Percentiles rank a stretch among this genome's conserved stretches.
Conservation (phyloP, 2,329 filamentous ascomycete genomes). For the Pseudogymnoascus sp. region DNA sequence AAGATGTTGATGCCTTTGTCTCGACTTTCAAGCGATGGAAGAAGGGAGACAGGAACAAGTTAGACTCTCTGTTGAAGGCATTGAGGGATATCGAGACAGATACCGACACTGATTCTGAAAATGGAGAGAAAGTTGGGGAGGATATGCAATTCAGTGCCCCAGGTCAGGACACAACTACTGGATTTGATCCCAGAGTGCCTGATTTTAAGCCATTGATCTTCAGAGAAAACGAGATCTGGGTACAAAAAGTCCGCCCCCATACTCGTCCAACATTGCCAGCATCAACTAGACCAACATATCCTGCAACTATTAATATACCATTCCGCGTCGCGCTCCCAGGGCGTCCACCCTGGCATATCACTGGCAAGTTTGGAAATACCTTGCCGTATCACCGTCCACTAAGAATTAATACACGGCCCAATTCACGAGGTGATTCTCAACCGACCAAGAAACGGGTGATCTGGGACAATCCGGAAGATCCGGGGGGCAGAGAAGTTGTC, state of each 20-base stretch:
- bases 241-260: neutral
- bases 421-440: neutral
- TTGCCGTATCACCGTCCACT: neutral
- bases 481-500: neutral
- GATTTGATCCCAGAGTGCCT: neutral
- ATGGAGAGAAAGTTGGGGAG: neutral
- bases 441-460: neutral
- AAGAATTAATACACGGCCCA: neutral
- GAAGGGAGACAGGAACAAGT: neutral
- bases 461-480: slow-evolving; percentile 8
- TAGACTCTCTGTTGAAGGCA: neutral
- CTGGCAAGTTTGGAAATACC: neutral
- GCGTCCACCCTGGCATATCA: neutral
- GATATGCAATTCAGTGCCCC: neutral
- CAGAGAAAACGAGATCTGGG: neutral
- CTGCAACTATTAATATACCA: slow-evolving; percentile 4
- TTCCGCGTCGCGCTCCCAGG: neutral
- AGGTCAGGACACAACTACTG: neutral
- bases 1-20: neutral
- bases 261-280: neutral
- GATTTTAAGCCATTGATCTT: neutral
- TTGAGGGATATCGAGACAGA: neutral
- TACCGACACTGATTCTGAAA: neutral
- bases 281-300: neutral
- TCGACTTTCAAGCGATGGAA: neutral